Base-by-base conservation (phyloP, 805 yeast genomes). In the Geotrichum ghanense region DNA sequence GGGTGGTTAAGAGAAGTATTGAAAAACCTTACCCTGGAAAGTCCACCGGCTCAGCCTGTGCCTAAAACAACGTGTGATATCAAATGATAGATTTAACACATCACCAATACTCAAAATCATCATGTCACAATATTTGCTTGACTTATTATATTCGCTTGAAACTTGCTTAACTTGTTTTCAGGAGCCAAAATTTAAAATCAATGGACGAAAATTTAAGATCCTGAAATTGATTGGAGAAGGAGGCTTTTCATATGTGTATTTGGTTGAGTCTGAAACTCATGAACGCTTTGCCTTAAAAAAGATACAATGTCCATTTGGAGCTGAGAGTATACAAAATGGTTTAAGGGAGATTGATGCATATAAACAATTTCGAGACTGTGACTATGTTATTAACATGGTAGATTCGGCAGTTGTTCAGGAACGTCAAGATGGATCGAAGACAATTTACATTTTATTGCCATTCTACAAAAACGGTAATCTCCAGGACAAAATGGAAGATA, bases 271-370 rank as follows among this genome's bases (percentile, higher is more conserved):
- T 17, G 27, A 39, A 21, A 58, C 59, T 41, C 73, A 73, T 31
- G 54, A 66, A 41, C 60, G 62, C 39, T 84, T 77, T 57, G 95
- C 95, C 2, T 66, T 89, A 58, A 89, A 89, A 67, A 83, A 84
- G 67, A 84, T 87, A 46, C 69, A 89, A 50, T 88, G 96, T 62
- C 88, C 95, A 1, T 84, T 81, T 63, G 95, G 95, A 1, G 73
- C 83, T 42, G 84, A 79, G 57, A 81, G 81, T 55, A 79, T 87
- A 46, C 76, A 74, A 48, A 66, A 72, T 42, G 95, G 95, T 0
- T 71, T 85, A 76, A 72, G 74, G 39, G 97, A 89, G 60, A 77
- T 88, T 42, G 79, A 79, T 22, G 79, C 78, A 53, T 85, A 87
- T 62, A 78, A 76, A 56, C 76, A 79, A 44, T 88, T 89, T 62